phyloP scores from a whole-genome alignment of 768 basidiomycete species.

The Lentinus brumalis region DNA sequence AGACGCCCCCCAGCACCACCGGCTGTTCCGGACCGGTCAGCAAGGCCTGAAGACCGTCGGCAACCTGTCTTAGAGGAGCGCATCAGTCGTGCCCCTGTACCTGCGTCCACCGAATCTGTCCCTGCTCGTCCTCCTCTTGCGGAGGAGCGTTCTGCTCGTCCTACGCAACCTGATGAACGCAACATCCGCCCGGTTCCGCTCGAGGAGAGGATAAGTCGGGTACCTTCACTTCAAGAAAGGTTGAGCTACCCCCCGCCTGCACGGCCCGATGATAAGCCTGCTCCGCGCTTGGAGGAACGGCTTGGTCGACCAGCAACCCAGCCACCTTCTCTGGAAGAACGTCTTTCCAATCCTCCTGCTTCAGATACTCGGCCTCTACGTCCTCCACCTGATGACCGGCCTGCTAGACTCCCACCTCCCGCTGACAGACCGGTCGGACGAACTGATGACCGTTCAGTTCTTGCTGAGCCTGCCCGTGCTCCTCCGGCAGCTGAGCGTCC shows the following conservation, averaged over 20 bases:
- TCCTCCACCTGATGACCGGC: conserved; percentile 20
- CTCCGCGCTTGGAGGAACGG: conserved; percentile 26
- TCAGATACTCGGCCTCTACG: conserved; percentile 22
- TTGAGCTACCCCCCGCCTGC: conserved; percentile 18
- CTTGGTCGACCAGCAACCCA: conserved; percentile 19
- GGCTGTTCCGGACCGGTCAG: neutral
- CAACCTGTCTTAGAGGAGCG: conserved; percentile 7
- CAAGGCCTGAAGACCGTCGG: conserved; percentile 15
- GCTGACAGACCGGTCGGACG: conserved; percentile 10
- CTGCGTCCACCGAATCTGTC: conserved; percentile 2
- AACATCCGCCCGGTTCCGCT: conserved; percentile 18
- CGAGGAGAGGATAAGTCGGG: conserved; percentile 28
- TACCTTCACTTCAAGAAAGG: conserved; percentile 28
- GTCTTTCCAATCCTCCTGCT: conserved; percentile 20
- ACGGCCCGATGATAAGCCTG: conserved; percentile 11
- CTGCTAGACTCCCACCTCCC: conserved; percentile 10
- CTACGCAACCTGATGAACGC: conserved; percentile 16
- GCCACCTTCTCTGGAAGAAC: conserved; percentile 26
- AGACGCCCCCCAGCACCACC: conserved; percentile 9
- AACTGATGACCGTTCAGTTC: conserved; percentile 15
- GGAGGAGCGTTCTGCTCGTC: conserved; percentile 23
- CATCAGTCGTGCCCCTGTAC: conserved; percentile 3
- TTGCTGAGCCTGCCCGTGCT: conserved; percentile 19
- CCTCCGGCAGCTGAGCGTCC: conserved; percentile 1
- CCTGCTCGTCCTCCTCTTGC: conserved; percentile 9